phyloP scores from a whole-genome alignment of 495 filamentous ascomycete genomes.

The Xylaria intraflava region DNA sequence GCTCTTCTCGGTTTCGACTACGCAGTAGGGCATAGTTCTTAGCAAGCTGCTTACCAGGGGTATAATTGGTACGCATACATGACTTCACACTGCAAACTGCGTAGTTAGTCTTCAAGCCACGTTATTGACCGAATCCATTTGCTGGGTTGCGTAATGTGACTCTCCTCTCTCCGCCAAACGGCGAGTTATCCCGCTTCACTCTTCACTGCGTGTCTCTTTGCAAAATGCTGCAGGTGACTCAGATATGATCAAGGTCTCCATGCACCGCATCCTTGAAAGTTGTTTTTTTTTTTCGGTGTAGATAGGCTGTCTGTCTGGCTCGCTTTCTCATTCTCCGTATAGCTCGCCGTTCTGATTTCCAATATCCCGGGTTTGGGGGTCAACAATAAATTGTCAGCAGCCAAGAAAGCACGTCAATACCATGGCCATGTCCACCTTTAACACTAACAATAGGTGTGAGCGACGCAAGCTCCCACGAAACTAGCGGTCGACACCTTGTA shows the following conservation, averaged over 20 bases:
- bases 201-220: background rate
- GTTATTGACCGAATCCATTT: conserved; percentile 21
- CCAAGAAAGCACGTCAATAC: background rate
- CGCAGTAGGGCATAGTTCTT: background rate
- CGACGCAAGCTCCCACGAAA: background rate
- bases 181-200: conserved; percentile 17
- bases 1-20: background rate
- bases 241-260: background rate
- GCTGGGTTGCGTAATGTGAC: conserved; percentile 22
- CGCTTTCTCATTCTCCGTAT: background rate
- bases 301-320: conserved; percentile 4
- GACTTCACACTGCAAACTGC: conserved; percentile 9
- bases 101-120: conserved; percentile 13
- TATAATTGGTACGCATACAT: background rate
- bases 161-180: conserved; percentile 7
- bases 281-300: conserved; percentile 8
- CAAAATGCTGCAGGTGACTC: conserved; percentile 4
- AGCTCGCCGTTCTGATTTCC: background rate
- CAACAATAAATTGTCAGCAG: conserved; percentile 4
- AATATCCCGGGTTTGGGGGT: background rate
- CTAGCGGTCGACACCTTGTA: conserved; percentile 3
- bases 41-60: background rate
- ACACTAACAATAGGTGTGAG: background rate
- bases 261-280: background rate
- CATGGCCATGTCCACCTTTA: conserved; percentile 7